Base-by-base conservation (phyloP, 495 filamentous ascomycete genomes). In the Aspergillus olivimuriae region DNA sequence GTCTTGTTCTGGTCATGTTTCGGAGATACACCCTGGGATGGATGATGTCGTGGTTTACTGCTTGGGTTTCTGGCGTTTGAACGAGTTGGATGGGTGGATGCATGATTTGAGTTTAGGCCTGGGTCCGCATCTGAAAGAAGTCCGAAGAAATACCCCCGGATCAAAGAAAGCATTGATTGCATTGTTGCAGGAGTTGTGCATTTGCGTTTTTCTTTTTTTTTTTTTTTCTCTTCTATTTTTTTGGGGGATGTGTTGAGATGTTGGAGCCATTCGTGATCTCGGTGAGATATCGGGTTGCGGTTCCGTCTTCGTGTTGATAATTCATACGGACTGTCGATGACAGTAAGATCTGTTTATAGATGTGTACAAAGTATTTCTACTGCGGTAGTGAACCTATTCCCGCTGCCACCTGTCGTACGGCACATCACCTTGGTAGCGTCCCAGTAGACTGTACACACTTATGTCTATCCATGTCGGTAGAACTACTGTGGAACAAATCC, bases 171-270 rank as follows among this genome's bases (percentile, higher is more conserved):
- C 24, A 28, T 28, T 28, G 24, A 5, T 28, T 50, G 48, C 53
- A 52, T 43, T 51, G 51, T 43, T 39, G n/a, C n/a, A n/a, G n/a
- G n/a, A n/a, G 34, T 16, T 9, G 12, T 34, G 15, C 3, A 49
- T 47, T 41, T 46, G 44, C 35, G 41, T 38, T 46, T 34, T 26
- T 47, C 30, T 14, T 31, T 45, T 18, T 24, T 22, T 38, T 34
- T 34, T 34, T 34, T 34, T 11, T 34, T 8, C 20, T 21, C n/a
- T 38, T 34, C 19, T 4, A 15, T 4, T 16, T 18, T 16, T 14
- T 16, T 34, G n/a, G 15, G 7, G 15, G 4, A 16, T 34, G 10
- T 34, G 15, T 14, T 34, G 7, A 34, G 31, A 34, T 1, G 33
- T 34, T 34, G 15, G 16, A 18, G 33, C 16, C 33, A 34, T 18